These are phyloP conservation scores for Trichocomaceae sp. DNA, from an alignment of 2,329 filamentous ascomycete species.

Conservation along the genomic window DNA sequence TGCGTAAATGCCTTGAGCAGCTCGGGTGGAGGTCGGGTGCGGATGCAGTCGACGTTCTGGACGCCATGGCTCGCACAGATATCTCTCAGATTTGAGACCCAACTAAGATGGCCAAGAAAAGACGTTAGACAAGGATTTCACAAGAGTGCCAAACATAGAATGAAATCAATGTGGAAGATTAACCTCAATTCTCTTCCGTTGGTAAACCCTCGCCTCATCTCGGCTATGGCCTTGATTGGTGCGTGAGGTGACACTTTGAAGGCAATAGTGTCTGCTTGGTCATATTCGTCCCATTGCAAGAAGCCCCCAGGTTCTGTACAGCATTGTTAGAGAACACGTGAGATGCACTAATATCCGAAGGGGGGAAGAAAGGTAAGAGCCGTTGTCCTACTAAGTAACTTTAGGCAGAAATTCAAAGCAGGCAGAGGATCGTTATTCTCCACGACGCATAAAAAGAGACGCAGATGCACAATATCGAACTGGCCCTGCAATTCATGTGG, in stretches of 20 bases:
- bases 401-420: slow-evolving; percentile 3
- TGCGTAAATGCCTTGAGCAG: background rate
- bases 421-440: slow-evolving; percentile 1
- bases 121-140: background rate
- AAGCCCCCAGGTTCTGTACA: background rate
- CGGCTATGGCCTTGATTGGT: background rate
- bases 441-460: slow-evolving; percentile 6
- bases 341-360: background rate
- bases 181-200: background rate
- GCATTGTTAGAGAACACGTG: background rate
- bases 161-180: background rate
- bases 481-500: background rate
- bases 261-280: background rate
- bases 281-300: slow-evolving; percentile 7
- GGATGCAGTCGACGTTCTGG: background rate
- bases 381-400: slow-evolving; percentile 1
- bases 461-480: slow-evolving; percentile 5
- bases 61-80: background rate
- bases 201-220: background rate
- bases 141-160: background rate
- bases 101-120: background rate
- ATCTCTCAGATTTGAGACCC: background rate
- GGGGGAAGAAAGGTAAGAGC: no score
- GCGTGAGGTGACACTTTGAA: background rate
- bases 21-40: background rate